phyloP scores from a whole-genome alignment of 495 filamentous ascomycete species.

The Podospora sp. region DNA sequence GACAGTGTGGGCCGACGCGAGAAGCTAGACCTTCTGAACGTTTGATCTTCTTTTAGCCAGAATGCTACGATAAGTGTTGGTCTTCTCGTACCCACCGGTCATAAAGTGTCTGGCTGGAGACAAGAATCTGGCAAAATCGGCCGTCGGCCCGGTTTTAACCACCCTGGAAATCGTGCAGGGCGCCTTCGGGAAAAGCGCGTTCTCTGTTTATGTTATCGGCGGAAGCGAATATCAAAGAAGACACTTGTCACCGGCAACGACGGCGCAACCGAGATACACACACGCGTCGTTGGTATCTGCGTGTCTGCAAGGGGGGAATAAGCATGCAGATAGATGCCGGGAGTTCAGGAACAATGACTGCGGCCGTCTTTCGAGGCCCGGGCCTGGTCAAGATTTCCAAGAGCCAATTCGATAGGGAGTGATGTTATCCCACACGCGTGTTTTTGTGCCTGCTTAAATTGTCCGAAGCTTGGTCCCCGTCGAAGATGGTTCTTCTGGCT shows the following conservation, averaged over 20 bases:
- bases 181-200: slow-evolving; percentile 16
- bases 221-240: slow-evolving; percentile 17
- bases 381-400: neutral
- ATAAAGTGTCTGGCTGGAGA: slow-evolving; percentile 27
- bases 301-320: slow-evolving; percentile 1
- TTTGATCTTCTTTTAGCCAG: slow-evolving; percentile 56
- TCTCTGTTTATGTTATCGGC: slow-evolving; percentile 16
- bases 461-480: neutral
- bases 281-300: neutral
- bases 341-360: neutral
- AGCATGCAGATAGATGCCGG: slow-evolving; percentile 2
- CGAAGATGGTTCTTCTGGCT: neutral
- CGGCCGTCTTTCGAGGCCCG: neutral
- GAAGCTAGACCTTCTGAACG: slow-evolving; percentile 25
- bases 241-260: slow-evolving; percentile 6
- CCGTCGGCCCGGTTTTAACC: slow-evolving; percentile 45
- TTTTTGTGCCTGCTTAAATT: slow-evolving; percentile 1
- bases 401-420: neutral
- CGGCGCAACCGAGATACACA: neutral
- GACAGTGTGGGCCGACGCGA: slow-evolving; percentile 25
- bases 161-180: slow-evolving; percentile 20
- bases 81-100: slow-evolving; percentile 23
- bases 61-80: slow-evolving; percentile 33
- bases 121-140: slow-evolving; percentile 48
- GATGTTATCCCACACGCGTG: slow-evolving; percentile 11